phyloP scores from a whole-genome alignment of 768 basidiomycete species.

The Rhodotorula sphaerocarpa region DNA sequence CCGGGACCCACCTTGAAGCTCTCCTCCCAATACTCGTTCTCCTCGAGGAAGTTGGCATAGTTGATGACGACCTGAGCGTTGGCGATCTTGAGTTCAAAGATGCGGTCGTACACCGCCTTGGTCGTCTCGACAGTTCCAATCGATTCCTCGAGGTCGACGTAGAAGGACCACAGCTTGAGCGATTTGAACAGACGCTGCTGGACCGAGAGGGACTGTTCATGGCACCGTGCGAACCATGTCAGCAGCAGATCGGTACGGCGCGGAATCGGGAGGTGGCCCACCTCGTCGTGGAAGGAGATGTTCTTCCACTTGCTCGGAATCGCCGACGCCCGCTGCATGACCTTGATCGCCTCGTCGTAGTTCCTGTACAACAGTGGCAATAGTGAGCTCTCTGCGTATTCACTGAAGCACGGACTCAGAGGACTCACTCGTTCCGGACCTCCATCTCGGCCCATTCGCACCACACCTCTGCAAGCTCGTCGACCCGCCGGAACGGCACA shows the following conservation, averaged over 20 bases:
- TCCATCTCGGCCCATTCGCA: conserved; percentile 99
- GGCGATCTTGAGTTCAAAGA: conserved; percentile 89
- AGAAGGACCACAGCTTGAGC: conserved; percentile 97
- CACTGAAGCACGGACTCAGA: neutral
- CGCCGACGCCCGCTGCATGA: conserved; percentile 93
- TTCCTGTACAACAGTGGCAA: conserved; percentile 53
- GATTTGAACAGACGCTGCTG: conserved; percentile 94
- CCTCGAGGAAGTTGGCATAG: conserved; percentile 92
- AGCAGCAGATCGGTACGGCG: neutral
- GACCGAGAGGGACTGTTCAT: conserved; percentile 61
- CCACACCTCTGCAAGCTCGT: conserved; percentile 97
- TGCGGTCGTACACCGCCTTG: conserved; percentile 90
- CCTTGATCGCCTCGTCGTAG: conserved; percentile 85
- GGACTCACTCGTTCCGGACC: conserved; percentile 74
- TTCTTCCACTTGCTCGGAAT: conserved; percentile 75
- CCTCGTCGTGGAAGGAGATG: conserved; percentile 91
- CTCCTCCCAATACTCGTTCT: conserved; percentile 96
- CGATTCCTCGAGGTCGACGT: conserved; percentile 93
- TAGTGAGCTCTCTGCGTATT: too few species aligned
- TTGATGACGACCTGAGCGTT: conserved; percentile 97
- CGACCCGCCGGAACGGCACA: conserved; percentile 86
- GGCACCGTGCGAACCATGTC: neutral
- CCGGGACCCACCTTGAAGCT: conserved; percentile 81
- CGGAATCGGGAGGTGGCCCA: conserved; percentile 43
- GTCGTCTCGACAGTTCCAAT: conserved; percentile 87